These are phyloP conservation scores for Coniochaeta sp. DNA, from an alignment of 2,329 filamentous ascomycete genomes.

Conservation along the genomic window DNA sequence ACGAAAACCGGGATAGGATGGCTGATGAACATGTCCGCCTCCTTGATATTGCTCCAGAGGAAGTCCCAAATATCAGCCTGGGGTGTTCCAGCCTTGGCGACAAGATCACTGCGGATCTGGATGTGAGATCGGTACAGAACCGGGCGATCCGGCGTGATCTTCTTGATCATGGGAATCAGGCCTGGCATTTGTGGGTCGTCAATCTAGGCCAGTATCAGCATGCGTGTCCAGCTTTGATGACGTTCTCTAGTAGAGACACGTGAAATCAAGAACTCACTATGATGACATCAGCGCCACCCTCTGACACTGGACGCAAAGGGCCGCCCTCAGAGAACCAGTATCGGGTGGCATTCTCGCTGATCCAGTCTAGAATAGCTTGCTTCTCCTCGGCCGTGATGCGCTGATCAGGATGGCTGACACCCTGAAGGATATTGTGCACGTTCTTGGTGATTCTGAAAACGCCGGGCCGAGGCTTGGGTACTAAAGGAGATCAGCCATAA, in stretches of 20 bases:
- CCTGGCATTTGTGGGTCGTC: constrained; percentile 83
- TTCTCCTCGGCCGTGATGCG: constrained; percentile 58
- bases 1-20: constrained; percentile 74
- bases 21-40: constrained; percentile 72
- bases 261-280: constrained; percentile 35
- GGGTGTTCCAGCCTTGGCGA: constrained; percentile 53
- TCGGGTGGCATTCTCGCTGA: constrained; percentile 61
- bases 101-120: constrained; percentile 69
- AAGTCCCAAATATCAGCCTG: constrained; percentile 70
- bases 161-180: constrained; percentile 68
- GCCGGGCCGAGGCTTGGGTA: constrained; percentile 71
- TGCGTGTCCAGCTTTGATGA: too few species aligned
- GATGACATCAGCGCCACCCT: constrained; percentile 70
- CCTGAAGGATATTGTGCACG: constrained; percentile 83
- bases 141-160: constrained; percentile 61
- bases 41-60: constrained; percentile 63
- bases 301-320: constrained; percentile 53
- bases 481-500: constrained; percentile 23
- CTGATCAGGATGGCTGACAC: constrained; percentile 59
- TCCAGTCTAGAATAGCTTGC: constrained; percentile 60
- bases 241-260: too few species aligned
- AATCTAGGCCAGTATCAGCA: constrained; percentile 33
- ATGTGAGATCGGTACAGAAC: constrained; percentile 79
- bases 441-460: constrained; percentile 82
- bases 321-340: constrained; percentile 67